phyloP scores from a whole-genome alignment of 129 eudicot genomes.

The Chrysanthemum makinoi region DNA sequence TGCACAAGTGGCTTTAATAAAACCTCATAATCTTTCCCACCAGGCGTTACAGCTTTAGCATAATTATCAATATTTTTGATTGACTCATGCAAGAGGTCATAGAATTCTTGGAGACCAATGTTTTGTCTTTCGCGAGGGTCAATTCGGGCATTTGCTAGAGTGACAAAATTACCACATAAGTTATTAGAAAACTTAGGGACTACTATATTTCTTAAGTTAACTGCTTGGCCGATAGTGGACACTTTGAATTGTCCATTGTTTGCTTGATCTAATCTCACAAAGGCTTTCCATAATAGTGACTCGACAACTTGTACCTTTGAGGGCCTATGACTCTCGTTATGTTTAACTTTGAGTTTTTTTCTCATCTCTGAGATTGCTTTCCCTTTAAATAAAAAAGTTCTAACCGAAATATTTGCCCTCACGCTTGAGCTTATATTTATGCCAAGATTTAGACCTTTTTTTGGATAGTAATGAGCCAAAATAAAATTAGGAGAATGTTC shows the following conservation, averaged over 20 bases:
- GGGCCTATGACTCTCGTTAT: neutral
- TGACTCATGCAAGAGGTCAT: neutral
- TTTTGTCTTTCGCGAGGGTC: neutral
- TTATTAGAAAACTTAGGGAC: neutral
- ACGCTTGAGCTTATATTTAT: neutral
- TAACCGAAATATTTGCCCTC: neutral
- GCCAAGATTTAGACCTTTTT: neutral
- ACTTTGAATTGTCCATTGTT: neutral
- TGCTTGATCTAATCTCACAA: neutral
- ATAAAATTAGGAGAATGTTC: neutral
- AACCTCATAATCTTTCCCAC: slow-evolving; percentile 1
- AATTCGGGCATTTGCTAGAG: neutral
- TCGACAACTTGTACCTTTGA: neutral
- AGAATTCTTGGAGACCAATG: neutral
- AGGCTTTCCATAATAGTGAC: slow-evolving; percentile 1
- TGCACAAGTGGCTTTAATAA: neutral
- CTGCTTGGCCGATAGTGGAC: neutral
- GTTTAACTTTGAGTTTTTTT: neutral
- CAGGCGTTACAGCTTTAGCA: neutral
- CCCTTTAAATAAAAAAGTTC: neutral
- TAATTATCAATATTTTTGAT: neutral
- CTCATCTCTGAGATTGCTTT: neutral
- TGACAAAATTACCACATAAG: neutral
- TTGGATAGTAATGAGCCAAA: neutral
- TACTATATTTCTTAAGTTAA: neutral